A percentile compares a stretch with the other conserved stretches of the same genome.
Evolutionary conservation across 176 grass and related monocot genomes (phyloP).

Genomic region (Bromus sterilis): DNA sequence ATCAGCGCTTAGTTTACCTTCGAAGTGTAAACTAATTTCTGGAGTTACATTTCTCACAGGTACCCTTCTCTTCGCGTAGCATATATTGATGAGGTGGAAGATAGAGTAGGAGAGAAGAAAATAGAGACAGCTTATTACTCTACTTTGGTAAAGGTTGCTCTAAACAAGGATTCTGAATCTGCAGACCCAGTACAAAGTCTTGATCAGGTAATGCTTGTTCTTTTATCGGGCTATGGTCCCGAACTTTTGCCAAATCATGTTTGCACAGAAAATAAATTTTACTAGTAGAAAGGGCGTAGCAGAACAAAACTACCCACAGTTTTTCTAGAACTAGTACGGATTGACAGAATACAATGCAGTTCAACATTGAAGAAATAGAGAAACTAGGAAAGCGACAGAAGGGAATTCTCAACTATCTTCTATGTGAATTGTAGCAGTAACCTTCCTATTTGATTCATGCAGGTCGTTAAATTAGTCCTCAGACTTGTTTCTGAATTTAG

Average conservation of each 20-base stretch:
- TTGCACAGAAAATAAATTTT: neutral
- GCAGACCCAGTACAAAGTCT: slow-evolving; percentile 65
- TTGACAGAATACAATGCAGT: too few relatives aligned
- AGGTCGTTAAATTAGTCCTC: neutral
- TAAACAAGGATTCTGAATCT: slow-evolving; percentile 60
- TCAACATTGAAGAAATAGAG: neutral
- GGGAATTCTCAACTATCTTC: neutral
- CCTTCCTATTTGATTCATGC: neutral
- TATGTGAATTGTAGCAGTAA: neutral
- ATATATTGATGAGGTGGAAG: slow-evolving; percentile 86
- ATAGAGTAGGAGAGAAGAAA: slow-evolving; percentile 55
- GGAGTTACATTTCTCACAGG: slow-evolving; percentile 33
- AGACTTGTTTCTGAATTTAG: neutral
- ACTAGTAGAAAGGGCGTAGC: neutral
- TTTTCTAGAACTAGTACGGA: neutral
- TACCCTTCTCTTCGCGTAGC: slow-evolving; percentile 91
- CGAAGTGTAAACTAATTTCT: neutral
- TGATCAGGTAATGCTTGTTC: slow-evolving; percentile 62
- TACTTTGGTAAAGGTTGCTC: slow-evolving; percentile 80
- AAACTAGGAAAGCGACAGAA: neutral
- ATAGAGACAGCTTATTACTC: slow-evolving; percentile 88
- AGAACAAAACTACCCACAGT: neutral
- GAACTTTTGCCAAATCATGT: slow-evolving; percentile 11
- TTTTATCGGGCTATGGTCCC: neutral
- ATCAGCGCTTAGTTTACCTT: neutral